A percentile compares a stretch with the other conserved stretches of the same genome.
phyloP scores from a whole-genome alignment of 495 filamentous ascomycete genomes.

The Penicillium tannophilum region DNA sequence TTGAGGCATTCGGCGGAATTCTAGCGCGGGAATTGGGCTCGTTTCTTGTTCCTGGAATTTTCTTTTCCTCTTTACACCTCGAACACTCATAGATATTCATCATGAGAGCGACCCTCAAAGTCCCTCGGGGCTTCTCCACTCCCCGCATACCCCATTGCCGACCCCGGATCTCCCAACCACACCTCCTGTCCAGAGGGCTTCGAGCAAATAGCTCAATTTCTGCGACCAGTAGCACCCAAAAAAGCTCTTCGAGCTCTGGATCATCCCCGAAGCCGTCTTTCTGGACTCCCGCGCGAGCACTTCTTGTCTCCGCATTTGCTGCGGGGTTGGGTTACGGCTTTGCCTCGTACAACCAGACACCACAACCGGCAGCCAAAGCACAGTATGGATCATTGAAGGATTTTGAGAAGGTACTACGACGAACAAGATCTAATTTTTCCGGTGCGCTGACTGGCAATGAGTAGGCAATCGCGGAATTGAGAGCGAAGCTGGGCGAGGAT shows the following conservation, averaged over 20 bases:
- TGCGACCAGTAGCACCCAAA: slow-evolving; percentile 9
- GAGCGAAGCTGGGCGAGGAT: slow-evolving; percentile 17
- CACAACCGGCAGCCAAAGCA: slow-evolving; percentile 22
- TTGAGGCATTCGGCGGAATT: slow-evolving; percentile 2
- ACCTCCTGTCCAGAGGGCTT: slow-evolving; percentile 16
- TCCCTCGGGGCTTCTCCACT: slow-evolving; percentile 34
- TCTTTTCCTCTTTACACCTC: slow-evolving; percentile 1
- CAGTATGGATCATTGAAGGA: slow-evolving; percentile 45
- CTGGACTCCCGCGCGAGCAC: slow-evolving; percentile 35
- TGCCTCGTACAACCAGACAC: slow-evolving; percentile 25
- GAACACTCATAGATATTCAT: neutral
- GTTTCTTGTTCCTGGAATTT: neutral
- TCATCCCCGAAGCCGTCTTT: slow-evolving; percentile 25
- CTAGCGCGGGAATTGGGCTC: neutral
- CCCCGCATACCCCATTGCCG: slow-evolving; percentile 32
- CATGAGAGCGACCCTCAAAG: slow-evolving; percentile 29
- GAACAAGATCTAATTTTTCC: slow-evolving; percentile 52
- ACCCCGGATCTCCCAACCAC: slow-evolving; percentile 18
- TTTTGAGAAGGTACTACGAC: slow-evolving; percentile 52
- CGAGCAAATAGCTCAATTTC: slow-evolving; percentile 20
- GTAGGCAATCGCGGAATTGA: slow-evolving; percentile 10
- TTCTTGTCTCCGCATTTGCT: slow-evolving; percentile 38
- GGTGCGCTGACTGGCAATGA: neutral
- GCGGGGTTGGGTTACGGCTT: slow-evolving; percentile 42
- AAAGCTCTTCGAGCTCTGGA: slow-evolving; percentile 12